Evolutionary conservation across 2,329 filamentous ascomycete species (phyloP).

Genomic region (Berkeleyomyces rouxiae): DNA sequence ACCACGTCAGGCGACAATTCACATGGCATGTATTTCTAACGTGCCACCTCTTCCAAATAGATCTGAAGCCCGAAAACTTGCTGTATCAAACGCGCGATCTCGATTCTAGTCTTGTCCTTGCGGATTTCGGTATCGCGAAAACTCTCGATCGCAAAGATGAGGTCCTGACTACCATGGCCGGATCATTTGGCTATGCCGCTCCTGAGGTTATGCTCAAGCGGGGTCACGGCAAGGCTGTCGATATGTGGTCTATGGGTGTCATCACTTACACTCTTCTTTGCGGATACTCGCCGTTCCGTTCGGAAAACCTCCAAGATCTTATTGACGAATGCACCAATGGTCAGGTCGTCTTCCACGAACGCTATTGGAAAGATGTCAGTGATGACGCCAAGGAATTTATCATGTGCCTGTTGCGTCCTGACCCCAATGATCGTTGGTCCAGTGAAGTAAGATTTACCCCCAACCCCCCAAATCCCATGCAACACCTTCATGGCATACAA

Average conservation of each 20-base stretch:
- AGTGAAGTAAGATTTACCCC: conserved; percentile 42
- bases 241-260: conserved; percentile 98
- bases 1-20: background rate
- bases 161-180: conserved; percentile 93
- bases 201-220: conserved; percentile 97
- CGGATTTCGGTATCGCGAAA: conserved; percentile 97
- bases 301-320: conserved; percentile 79
- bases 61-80: conserved; percentile 95
- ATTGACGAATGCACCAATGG: conserved; percentile 84
- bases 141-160: conserved; percentile 84
- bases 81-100: conserved; percentile 69
- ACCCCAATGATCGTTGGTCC: conserved; percentile 58
- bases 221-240: conserved; percentile 92
- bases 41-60: conserved; percentile 47
- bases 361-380: conserved; percentile 97
- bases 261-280: conserved; percentile 97
- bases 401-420: conserved; percentile 57
- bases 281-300: conserved; percentile 94
- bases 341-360: conserved; percentile 83
- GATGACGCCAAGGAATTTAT: conserved; percentile 94
- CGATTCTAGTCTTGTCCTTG: conserved; percentile 75
- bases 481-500: background rate
- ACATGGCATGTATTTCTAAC: background rate
- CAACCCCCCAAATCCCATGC: conserved; percentile 16
- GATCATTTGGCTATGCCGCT: conserved; percentile 93